These are phyloP conservation scores for Cryptosporidium canis DNA, from an alignment of 169 alveolate species.

Conservation along the genomic window DNA sequence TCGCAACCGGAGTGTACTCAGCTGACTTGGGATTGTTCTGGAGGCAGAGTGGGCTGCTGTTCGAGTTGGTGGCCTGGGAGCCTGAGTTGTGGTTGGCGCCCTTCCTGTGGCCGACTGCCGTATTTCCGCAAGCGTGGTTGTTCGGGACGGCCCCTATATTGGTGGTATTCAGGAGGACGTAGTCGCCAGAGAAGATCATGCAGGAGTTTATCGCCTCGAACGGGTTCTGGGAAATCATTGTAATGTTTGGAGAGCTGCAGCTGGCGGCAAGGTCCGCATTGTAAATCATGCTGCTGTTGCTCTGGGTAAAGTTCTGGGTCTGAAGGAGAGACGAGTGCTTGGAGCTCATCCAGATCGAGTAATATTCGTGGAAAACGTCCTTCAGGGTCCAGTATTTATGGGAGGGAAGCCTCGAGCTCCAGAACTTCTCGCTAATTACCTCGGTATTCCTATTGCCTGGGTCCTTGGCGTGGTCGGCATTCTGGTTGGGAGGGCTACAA, in stretches of 20 bases:
- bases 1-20: constrained; percentile 4
- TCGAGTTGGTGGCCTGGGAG: not conserved
- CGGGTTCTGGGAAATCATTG: constrained; percentile 59
- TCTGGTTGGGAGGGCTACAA: not conserved
- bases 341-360: constrained; percentile 44
- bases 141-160: not conserved
- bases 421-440: not conserved
- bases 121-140: not conserved
- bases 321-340: not conserved
- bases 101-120: not conserved
- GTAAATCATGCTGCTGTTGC: not conserved
- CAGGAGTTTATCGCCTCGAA: constrained; percentile 50
- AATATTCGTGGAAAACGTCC: constrained; percentile 54
- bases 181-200: constrained; percentile 15
- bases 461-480: not conserved
- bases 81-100: not conserved
- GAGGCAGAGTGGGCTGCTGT: not conserved
- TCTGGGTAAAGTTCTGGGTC: not conserved
- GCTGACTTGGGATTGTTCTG: not conserved
- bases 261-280: not conserved
- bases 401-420: constrained; percentile 41
- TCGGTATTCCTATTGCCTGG: not conserved
- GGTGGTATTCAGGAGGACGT: not conserved
- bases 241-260: constrained; percentile 3
- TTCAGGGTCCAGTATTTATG: constrained; percentile 38